phyloP scores from a whole-genome alignment of 306 rosid genomes.

The Begonia masoniana region DNA sequence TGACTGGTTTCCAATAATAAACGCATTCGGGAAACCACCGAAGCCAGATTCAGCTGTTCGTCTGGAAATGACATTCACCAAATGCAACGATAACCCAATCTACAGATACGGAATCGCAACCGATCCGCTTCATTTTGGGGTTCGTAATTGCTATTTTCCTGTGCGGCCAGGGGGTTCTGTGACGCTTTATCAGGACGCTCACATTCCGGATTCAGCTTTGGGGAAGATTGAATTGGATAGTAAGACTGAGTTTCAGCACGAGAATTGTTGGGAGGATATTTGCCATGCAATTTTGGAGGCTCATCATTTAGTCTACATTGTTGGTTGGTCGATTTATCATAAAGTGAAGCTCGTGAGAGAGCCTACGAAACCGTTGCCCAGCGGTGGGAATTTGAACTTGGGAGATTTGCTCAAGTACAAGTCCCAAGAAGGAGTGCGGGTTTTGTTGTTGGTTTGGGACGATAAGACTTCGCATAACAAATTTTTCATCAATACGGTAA shows the following conservation, averaged over 20 bases:
- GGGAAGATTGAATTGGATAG: conserved; percentile 50
- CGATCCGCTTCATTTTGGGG: conserved; percentile 33
- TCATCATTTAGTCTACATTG: conserved; percentile 75
- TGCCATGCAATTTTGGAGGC: conserved; percentile 89
- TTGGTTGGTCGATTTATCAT: conserved; percentile 82
- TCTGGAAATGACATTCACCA: conserved; percentile 62
- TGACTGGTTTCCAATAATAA: conserved; percentile 71
- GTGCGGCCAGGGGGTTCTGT: conserved; percentile 63
- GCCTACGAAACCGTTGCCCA: conserved; percentile 58
- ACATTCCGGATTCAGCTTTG: conserved; percentile 45
- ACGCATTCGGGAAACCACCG: conserved; percentile 67
- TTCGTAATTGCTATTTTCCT: conserved; percentile 63
- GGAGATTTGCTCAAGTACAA: conserved; percentile 89
- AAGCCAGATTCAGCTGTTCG: conserved; percentile 62
- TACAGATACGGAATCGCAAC: conserved; percentile 22
- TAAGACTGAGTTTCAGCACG: conserved; percentile 38
- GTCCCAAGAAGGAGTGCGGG: conserved; percentile 87
- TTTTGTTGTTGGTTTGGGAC: conserved; percentile 87
- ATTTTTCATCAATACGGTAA: conserved; percentile 82
- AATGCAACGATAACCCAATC: conserved; percentile 50
- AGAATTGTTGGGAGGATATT: conserved; percentile 93
- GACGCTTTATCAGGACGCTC: conserved; percentile 91
- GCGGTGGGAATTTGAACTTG: conserved; percentile 70
- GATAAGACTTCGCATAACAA: conserved; percentile 91
- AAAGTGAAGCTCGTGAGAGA: conserved; percentile 83